phyloP scores from a whole-genome alignment of 1,139 yeast species.

The Pichia sp. region DNA sequence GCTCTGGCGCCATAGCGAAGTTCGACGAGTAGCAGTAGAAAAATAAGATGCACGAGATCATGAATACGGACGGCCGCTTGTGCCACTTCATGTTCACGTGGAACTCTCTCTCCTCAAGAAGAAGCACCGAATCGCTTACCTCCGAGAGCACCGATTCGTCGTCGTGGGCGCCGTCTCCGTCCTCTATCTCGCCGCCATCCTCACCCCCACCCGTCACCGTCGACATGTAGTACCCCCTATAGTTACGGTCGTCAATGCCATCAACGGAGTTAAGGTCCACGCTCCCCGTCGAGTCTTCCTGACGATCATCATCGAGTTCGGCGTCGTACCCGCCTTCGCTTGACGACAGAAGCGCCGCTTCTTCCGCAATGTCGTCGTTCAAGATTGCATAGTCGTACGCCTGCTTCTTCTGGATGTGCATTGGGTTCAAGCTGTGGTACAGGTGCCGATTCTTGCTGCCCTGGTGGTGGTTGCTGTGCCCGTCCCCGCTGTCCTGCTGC shows the following conservation, averaged over 20 bases:
- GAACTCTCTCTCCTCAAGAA: conserved; percentile 23
- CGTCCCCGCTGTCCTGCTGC: not conserved
- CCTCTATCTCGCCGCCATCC: not conserved
- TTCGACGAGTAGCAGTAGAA: conserved; percentile 21
- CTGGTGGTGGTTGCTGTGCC: not conserved
- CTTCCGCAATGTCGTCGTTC: conserved; percentile 21
- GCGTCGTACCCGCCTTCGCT: conserved; percentile 22
- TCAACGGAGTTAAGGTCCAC: not conserved
- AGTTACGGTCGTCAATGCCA: not conserved
- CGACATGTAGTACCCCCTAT: not conserved
- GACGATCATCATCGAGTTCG: conserved; percentile 13
- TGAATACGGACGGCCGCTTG: conserved; percentile 29
- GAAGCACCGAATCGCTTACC: conserved; percentile 14
- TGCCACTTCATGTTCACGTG: conserved; percentile 27
- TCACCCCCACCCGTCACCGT: not conserved
- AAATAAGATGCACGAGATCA: conserved; percentile 25
- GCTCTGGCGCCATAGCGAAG: conserved; percentile 25
- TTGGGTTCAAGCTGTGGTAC: not conserved
- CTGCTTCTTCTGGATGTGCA: conserved; percentile 3
- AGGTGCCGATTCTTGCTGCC: not conserved
- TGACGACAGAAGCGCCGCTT: conserved; percentile 22
- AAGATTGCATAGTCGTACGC: conserved; percentile 16
- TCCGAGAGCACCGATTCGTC: conserved; percentile 13
- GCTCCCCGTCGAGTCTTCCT: not conserved
- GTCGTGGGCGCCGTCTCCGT: not conserved